Base-by-base conservation (phyloP, 805 yeast species). In the Brettanomyces anomalus region DNA sequence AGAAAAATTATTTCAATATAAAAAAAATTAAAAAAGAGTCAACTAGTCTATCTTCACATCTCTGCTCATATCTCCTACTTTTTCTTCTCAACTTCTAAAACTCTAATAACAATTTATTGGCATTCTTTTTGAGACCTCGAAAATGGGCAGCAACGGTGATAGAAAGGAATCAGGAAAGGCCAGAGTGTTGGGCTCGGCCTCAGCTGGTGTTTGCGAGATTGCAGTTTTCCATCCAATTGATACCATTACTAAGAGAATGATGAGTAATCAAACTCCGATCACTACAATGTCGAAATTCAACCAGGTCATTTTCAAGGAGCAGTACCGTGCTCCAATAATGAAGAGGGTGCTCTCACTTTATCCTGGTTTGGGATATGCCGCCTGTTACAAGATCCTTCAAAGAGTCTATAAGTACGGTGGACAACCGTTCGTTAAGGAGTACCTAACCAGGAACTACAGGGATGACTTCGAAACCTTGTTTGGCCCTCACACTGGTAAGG, bases 381-480 rank as follows among this genome's bases (percentile, higher is more conserved):
- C 98, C 38, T 85, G 88, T 51, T 93, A 93, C 74, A 93, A 93
- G 67, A 83, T 93, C 54, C 71, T 90, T 54, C 99, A 93, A 69
- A 80, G 99, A 70, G 97, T 93, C 43, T 93, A 93, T 77, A 93
- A 93, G 68, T 93, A 93, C 64, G 97, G 98, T 60, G 99, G 99
- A 41, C 99, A 93, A 70, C 98, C 99, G 39, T 89, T 87, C 60
- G 99, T 90, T 50, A 93, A 93, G 61, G 99, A 93, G 67, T 86
- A 80, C 60, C 73, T 93, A 61, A 76, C 84, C 55, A 71, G 73
- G 52, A 83, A 86, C 69, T 85, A 77, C 71, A 78, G 75, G 58
- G 67, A 72, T 37, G 61, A 72, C 43, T 93, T 79, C 62, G 96
- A 90, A 53, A 65, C 70, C 46, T 67, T 72, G 34, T 93, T 93